Percentiles rank a stretch among this genome's conserved stretches.
phyloP scores from a whole-genome alignment of 163 green algal species.

The Trebouxiophyceae sp. region DNA sequence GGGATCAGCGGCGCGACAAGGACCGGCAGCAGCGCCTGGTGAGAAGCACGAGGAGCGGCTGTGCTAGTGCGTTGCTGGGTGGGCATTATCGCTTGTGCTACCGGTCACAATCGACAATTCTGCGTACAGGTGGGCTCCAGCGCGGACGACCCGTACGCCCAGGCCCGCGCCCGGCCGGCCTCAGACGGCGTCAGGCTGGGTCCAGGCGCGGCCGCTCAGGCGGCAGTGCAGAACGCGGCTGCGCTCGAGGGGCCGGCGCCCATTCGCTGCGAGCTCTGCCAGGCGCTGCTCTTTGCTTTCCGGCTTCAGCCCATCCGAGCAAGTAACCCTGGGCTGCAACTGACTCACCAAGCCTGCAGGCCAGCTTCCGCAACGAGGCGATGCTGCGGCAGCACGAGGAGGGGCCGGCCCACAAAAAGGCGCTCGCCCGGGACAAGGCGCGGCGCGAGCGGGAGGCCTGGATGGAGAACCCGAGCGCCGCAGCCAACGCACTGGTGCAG shows the following conservation, averaged over 20 bases:
- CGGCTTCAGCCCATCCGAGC: neutral
- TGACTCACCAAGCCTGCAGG: no score
- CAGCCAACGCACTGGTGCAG: neutral
- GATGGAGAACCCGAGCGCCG: conserved; percentile 2
- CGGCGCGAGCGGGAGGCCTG: conserved; percentile 8
- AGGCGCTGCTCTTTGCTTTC: conserved; percentile 3
- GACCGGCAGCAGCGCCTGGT: conserved; percentile 5
- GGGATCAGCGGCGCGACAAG: conserved; percentile 1
- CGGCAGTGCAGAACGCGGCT: conserved; percentile 5
- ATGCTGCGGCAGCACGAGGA: conserved; percentile 25
- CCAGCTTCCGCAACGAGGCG: conserved; percentile 11
- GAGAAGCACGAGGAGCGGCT: no score
- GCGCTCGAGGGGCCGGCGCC: conserved; percentile 5
- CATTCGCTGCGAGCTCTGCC: conserved; percentile 26
- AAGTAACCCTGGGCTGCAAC: no score
- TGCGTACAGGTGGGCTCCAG: neutral
- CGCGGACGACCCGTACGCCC: neutral
- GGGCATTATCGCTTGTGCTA: no score
- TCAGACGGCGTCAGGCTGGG: neutral
- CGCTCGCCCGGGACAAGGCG: conserved; percentile 3
- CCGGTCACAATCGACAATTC: no score
- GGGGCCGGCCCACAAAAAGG: conserved; percentile 28
- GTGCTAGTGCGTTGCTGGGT: no score
- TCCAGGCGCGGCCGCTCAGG: neutral
- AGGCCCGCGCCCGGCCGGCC: neutral